These are phyloP conservation scores for Globisporangium mamillatum DNA, from an alignment of 352 stramenopile genomes.

Conservation along the genomic window DNA sequence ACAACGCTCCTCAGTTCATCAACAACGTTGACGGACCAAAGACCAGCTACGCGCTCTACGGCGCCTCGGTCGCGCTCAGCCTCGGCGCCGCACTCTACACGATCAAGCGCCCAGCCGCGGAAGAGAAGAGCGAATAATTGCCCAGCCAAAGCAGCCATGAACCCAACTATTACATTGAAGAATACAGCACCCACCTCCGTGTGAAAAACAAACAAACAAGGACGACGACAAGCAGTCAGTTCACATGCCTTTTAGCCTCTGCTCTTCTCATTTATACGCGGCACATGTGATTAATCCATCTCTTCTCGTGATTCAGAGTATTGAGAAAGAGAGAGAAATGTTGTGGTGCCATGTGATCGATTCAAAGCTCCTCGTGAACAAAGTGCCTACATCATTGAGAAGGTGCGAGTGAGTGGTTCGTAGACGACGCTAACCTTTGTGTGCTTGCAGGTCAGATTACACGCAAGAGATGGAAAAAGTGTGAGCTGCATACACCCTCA, in stretches of 20 bases:
- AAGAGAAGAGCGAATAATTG: conserved; percentile 17
- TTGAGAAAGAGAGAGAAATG: background rate
- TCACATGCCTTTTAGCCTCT: background rate
- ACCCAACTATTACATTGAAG: background rate
- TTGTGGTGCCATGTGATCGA: background rate
- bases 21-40: conserved; percentile 59
- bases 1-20: conserved; percentile 85
- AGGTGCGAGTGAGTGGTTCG: too few relatives aligned
- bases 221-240: background rate
- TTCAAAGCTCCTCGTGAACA: background rate
- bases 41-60: conserved; percentile 55
- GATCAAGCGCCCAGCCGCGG: conserved; percentile 36
- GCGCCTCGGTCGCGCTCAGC: conserved; percentile 38
- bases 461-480: background rate
- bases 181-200: conserved; percentile 8
- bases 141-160: background rate
- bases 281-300: background rate
- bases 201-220: conserved; percentile 17
- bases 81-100: conserved; percentile 45
- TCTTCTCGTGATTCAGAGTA: background rate
- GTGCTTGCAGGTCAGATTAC: background rate
- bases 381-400: too few relatives aligned
- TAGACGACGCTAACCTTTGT: background rate
- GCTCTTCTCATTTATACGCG: background rate
- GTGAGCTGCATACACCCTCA: background rate